Conservation (phyloP, 805 yeast genomes). For the Yamadazyma philogaea region DNA sequence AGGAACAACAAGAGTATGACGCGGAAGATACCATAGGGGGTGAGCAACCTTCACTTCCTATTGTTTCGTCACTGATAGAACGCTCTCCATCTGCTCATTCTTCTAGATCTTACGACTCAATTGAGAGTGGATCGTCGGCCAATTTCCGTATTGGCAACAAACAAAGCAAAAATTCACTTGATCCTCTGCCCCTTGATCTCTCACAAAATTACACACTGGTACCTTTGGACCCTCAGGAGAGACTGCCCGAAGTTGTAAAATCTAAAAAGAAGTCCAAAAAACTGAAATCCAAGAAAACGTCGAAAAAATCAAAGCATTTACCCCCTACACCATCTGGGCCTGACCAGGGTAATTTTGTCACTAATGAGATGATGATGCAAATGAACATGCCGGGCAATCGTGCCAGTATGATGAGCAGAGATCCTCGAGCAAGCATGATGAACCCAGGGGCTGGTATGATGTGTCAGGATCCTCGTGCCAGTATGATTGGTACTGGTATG, state of each 20-base stretch:
- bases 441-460: slow-evolving; percentile 6
- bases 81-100: slow-evolving; percentile 10
- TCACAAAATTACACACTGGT: no score
- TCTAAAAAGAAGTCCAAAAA: slow-evolving; percentile 4
- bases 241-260: not conserved
- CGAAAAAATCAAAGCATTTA: not conserved
- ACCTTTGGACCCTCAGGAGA: not conserved
- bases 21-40: not conserved
- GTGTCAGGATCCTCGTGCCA: slow-evolving; percentile 6
- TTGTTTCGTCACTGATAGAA: slow-evolving; percentile 9
- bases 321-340: not conserved
- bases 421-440: slow-evolving; percentile 9
- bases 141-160: slow-evolving; percentile 22
- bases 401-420: slow-evolving; percentile 3
- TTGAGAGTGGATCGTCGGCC: slow-evolving; percentile 29
- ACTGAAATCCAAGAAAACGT: slow-evolving; percentile 2
- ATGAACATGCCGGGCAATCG: slow-evolving; percentile 5
- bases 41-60: not conserved
- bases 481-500: slow-evolving; percentile 5
- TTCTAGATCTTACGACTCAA: slow-evolving; percentile 26
- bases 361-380: slow-evolving; percentile 3
- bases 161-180: slow-evolving; percentile 3
- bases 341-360: not conserved
- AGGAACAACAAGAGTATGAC: slow-evolving; percentile 2
- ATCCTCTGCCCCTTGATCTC: no score